Evolutionary conservation across 1,284 basidiomycete genomes (phyloP).

Genomic region (Irpex sp.): DNA sequence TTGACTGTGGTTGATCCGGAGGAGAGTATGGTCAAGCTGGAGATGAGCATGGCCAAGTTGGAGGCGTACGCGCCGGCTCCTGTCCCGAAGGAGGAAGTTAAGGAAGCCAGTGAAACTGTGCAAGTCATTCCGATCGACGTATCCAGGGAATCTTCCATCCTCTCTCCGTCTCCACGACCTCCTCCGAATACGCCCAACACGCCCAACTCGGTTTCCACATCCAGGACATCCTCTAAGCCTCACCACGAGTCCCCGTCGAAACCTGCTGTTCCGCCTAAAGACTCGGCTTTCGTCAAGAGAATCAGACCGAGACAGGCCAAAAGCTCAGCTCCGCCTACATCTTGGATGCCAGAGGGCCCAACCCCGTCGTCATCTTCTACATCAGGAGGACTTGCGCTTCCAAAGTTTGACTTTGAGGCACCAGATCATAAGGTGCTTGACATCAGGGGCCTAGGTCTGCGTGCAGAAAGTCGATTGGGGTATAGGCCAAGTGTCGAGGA

Average conservation of each 20-base stretch:
- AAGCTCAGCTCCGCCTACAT: background rate
- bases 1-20: constrained; percentile 16
- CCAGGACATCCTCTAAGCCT: background rate
- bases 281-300: background rate
- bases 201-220: background rate
- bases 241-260: background rate
- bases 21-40: constrained; percentile 16
- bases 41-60: constrained; percentile 16
- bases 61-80: constrained; percentile 9
- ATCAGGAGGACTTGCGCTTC: constrained; percentile 2
- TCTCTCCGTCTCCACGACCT: background rate
- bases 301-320: background rate
- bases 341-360: background rate
- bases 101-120: background rate
- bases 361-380: background rate
- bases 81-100: background rate
- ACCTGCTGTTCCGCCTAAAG: background rate
- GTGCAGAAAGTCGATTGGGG: constrained; percentile 7
- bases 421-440: constrained; percentile 4
- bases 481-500: background rate
- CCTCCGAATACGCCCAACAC: background rate
- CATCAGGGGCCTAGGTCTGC: constrained; percentile 4
- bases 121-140: constrained; percentile 1
- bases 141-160: background rate
- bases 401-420: constrained; percentile 18